Base-by-base conservation (phyloP, 2,329 filamentous ascomycete species). In the Monosporascus sp. region DNA sequence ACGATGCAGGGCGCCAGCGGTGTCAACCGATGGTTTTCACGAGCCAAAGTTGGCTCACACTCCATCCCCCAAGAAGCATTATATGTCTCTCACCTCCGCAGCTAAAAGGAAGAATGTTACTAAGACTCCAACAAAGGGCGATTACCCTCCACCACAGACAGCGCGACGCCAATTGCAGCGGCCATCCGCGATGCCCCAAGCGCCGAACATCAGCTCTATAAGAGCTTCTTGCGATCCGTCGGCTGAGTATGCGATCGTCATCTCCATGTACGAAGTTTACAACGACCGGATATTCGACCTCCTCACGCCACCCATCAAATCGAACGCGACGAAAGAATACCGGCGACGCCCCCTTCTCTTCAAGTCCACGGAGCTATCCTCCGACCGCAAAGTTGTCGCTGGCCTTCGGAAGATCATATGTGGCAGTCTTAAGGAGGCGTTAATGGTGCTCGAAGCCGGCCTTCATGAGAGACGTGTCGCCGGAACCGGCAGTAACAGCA, bases 241-340 rank as follows among this genome's bases (percentile, higher is more conserved):
- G 20, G 83, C 87, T 51, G 90, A 96, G 61, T 97, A 97, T 62
- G 87, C 88, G 5, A 84, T 99, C 51, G 76, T 99, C 11, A 80
- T 99, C 22, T 96, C 91, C 51, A 99, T 99, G 92, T 97, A 97
- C 70, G 94, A 99, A 70, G 93, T 99, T 1, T 97, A 99, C 75
- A 99, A 99, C 66, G 93, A 99, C 72, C 86, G 92, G 37, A 97
- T 99, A 60, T 97, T 95, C 68, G 94, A 99, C 64, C 83, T 99
- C 0, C 77, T 99, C 1, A 88, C 87, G 0, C 81, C 83, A 0
- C 79, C 82, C 3, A 71, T 77, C 22, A 80, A 80, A 56, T 78
- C 78, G 0, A 80, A 79, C 37, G 77, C 78, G 5, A 86, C 83
- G 2, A 90, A 89, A 62, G 86, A 90, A 54, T 78, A 79, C 58